These are phyloP conservation scores for Geotrichum restrictum DNA, from an alignment of 1,139 yeast genomes.

Conservation along the genomic window DNA sequence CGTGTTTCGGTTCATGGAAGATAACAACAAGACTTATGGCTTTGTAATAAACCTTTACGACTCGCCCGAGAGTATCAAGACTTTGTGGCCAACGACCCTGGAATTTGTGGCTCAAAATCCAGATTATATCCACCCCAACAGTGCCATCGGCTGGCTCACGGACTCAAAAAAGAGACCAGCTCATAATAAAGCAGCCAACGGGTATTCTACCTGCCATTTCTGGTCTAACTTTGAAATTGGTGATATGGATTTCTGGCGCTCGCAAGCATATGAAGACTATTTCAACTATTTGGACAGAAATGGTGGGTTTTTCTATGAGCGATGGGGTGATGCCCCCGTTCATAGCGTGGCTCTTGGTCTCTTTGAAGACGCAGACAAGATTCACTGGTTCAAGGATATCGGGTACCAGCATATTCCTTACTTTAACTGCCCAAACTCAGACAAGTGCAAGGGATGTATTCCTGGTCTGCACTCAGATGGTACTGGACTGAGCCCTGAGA, in stretches of 20 bases:
- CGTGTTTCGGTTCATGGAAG: slow-evolving; percentile 63
- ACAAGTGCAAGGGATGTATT: slow-evolving; percentile 44
- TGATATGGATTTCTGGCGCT: slow-evolving; percentile 71
- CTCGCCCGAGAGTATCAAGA: slow-evolving; percentile 53
- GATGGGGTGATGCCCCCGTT: slow-evolving; percentile 94
- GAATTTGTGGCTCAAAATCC: slow-evolving; percentile 52
- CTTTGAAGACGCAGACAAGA: slow-evolving; percentile 62
- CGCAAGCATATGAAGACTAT: slow-evolving; percentile 62
- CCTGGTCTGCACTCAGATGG: slow-evolving; percentile 47
- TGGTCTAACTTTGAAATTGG: slow-evolving; percentile 86
- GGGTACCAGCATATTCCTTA: slow-evolving; percentile 77
- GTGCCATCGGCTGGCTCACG: slow-evolving; percentile 43
- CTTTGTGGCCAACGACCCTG: slow-evolving; percentile 47
- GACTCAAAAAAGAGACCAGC: slow-evolving; percentile 25
- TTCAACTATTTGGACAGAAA: slow-evolving; percentile 58
- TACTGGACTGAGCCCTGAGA: slow-evolving; percentile 52
- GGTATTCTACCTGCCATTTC: slow-evolving; percentile 78
- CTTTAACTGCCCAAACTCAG: slow-evolving; percentile 59
- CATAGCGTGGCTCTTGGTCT: slow-evolving; percentile 71
- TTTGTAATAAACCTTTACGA: slow-evolving; percentile 56
- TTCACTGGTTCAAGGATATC: slow-evolving; percentile 87
- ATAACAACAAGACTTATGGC: slow-evolving; percentile 39
- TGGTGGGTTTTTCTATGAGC: slow-evolving; percentile 80
- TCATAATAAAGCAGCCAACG: slow-evolving; percentile 44
- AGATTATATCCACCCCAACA: slow-evolving; percentile 57